Percentiles rank a stretch among this genome's conserved stretches.
Conservation (phyloP, 2,329 filamentous ascomycete species). For the Fusarium temperatum region DNA sequence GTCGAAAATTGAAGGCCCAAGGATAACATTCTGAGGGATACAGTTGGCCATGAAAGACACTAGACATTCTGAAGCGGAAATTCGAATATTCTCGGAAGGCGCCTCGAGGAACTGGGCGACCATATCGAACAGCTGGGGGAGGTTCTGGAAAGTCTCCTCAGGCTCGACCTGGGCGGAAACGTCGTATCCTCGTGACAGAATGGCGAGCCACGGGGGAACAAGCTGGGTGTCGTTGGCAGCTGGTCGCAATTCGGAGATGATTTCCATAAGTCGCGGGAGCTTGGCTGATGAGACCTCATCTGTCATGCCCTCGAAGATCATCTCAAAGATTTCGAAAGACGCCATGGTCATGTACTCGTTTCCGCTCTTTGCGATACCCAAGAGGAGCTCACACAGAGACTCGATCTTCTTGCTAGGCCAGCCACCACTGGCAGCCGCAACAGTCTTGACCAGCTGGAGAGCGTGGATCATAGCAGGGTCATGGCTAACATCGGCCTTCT, state of each 20-base stretch:
- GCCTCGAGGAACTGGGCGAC: slow-evolving; percentile 85
- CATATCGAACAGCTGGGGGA: slow-evolving; percentile 85
- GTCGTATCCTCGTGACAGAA: slow-evolving; percentile 92
- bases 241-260: slow-evolving; percentile 90
- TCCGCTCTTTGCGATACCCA: slow-evolving; percentile 87
- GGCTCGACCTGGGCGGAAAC: slow-evolving; percentile 89
- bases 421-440: slow-evolving; percentile 86
- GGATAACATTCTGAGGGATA: slow-evolving; percentile 80
- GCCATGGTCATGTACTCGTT: slow-evolving; percentile 98
- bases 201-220: slow-evolving; percentile 95
- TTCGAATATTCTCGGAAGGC: slow-evolving; percentile 88
- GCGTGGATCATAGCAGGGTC: slow-evolving; percentile 91
- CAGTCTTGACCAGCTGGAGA: slow-evolving; percentile 88
- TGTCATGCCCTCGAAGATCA: slow-evolving; percentile 92
- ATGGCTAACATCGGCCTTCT: slow-evolving; percentile 70
- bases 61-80: slow-evolving; percentile 93
- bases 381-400: slow-evolving; percentile 84
- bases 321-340: slow-evolving; percentile 96
- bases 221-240: slow-evolving; percentile 94
- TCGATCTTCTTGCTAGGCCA: slow-evolving; percentile 99
- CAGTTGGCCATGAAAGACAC: slow-evolving; percentile 94
- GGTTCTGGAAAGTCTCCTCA: slow-evolving; percentile 89
- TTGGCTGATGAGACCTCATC: slow-evolving; percentile 90
- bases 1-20: slow-evolving; percentile 91
- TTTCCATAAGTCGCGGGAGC: slow-evolving; percentile 86